Evolutionary conservation across 164 flowering plant species (phyloP).

Genomic region (Chimonanthus praecox): DNA sequence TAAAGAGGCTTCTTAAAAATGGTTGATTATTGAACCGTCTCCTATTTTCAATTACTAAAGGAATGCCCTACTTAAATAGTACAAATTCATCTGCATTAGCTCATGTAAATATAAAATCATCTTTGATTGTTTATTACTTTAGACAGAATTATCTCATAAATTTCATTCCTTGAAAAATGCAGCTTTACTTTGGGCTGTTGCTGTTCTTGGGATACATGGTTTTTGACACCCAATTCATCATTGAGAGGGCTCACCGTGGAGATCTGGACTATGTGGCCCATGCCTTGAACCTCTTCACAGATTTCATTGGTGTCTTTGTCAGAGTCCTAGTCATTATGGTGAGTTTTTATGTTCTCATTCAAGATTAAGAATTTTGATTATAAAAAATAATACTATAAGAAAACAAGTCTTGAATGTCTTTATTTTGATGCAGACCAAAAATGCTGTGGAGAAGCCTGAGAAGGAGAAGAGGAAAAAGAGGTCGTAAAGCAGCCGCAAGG

Average conservation of each 20-base stretch:
- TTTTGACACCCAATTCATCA: constrained; percentile 86
- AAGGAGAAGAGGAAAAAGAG: constrained; percentile 24
- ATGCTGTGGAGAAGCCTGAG: constrained; percentile 22
- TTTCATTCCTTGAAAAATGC: constrained; percentile 8
- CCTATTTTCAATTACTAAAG: too few species aligned
- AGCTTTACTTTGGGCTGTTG: constrained; percentile 88
- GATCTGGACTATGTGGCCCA: constrained; percentile 89
- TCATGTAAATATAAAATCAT: too few species aligned
- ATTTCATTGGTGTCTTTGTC: constrained; percentile 82
- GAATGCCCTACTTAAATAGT: too few species aligned
- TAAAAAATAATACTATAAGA: neutral
- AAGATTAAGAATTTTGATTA: neutral
- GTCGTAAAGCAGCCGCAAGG: neutral
- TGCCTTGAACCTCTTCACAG: constrained; percentile 74
- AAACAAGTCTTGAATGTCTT: neutral
- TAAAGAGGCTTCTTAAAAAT: too few species aligned
- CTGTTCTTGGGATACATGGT: constrained; percentile 86
- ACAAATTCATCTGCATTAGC: too few species aligned
- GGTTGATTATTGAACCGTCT: too few species aligned
- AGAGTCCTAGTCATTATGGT: constrained; percentile 83
- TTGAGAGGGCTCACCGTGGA: constrained; percentile 85
- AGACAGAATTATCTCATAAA: too few species aligned
- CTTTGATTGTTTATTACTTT: too few species aligned
- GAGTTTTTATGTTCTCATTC: constrained; percentile 10
- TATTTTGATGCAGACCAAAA: constrained; percentile 19